Percentiles rank a stretch among this genome's conserved stretches.
These are phyloP conservation scores for Citrus maxima DNA, from an alignment of 345 rosid species.

Conservation along the genomic window DNA sequence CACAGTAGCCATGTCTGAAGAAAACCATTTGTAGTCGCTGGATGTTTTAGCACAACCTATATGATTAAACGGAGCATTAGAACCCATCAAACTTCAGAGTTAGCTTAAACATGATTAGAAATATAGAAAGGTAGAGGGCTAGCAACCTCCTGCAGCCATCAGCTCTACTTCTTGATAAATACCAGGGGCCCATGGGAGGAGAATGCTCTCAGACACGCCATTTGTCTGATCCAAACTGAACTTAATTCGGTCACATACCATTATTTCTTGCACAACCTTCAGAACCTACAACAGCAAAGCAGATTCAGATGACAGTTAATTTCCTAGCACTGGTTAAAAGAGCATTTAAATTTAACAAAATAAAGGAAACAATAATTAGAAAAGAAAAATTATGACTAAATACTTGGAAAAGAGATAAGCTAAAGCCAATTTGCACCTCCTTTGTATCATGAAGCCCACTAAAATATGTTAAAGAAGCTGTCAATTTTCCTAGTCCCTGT, in stretches of 20 bases:
- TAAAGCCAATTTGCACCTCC: constrained; percentile 43
- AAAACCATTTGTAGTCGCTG: constrained; percentile 88
- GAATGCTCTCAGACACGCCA: constrained; percentile 37
- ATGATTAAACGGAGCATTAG: constrained; percentile 14
- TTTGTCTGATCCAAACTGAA: constrained; percentile 44
- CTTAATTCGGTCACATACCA: constrained; percentile 72
- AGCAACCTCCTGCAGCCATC: constrained; percentile 74
- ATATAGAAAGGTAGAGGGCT: constrained; percentile 8
- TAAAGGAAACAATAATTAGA: neutral
- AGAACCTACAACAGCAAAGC: constrained; percentile 51
- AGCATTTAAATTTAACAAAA: neutral
- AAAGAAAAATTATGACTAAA: neutral
- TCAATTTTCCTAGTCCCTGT: constrained; percentile 65
- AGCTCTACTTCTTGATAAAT: constrained; percentile 83
- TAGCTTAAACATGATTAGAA: neutral
- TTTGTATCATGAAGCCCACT: constrained; percentile 42
- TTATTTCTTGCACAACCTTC: constrained; percentile 66
- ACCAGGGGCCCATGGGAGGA: constrained; percentile 83
- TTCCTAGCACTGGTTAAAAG: neutral
- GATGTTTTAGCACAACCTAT: constrained; percentile 80
- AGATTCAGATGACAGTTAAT: constrained; percentile 12
- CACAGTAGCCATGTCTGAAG: constrained; percentile 61
- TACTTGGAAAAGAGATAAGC: neutral
- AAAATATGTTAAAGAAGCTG: constrained; percentile 69
- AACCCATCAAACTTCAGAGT: constrained; percentile 17